phyloP scores from a whole-genome alignment of 2,329 filamentous ascomycete species.

The Sclerotiophoma versabilis region DNA sequence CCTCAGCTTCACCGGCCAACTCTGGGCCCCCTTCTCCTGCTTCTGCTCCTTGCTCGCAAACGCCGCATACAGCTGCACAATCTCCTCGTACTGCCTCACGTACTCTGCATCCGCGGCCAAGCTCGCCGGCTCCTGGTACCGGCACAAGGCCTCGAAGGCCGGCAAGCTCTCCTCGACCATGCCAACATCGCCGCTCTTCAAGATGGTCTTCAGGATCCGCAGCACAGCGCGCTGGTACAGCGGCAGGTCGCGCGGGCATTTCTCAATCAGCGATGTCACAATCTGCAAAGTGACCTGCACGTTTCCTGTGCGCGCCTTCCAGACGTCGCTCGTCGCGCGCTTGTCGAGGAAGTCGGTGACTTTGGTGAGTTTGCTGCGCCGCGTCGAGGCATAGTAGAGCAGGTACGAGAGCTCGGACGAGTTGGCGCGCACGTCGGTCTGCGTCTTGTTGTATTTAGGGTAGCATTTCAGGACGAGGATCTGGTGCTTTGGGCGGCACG shows the following conservation, averaged over 20 bases:
- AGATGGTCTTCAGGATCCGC: conserved; percentile 81
- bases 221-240: conserved; percentile 87
- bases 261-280: conserved; percentile 88
- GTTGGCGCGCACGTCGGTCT: conserved; percentile 91
- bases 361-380: conserved; percentile 94
- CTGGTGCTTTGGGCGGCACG: conserved; percentile 90
- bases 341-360: conserved; percentile 94
- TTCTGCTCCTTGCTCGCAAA: conserved; percentile 69
- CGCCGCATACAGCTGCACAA: conserved; percentile 79
- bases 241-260: conserved; percentile 86
- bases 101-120: conserved; percentile 87
- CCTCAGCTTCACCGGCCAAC: conserved; percentile 76
- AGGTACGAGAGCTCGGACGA: conserved; percentile 96
- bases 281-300: conserved; percentile 96
- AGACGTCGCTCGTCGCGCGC: conserved; percentile 90
- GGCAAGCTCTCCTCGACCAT: conserved; percentile 90
- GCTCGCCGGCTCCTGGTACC: conserved; percentile 83
- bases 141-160: conserved; percentile 88
- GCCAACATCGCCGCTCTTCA: conserved; percentile 85
- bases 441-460: conserved; percentile 85
- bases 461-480: conserved; percentile 96
- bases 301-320: conserved; percentile 86
- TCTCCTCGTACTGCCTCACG: conserved; percentile 79
- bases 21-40: conserved; percentile 57
- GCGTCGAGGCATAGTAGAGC: conserved; percentile 94